Percentiles rank a stretch among this genome's conserved stretches.
Conservation (phyloP, 768 basidiomycete genomes). For the Pleurotus citrinopileatus region DNA sequence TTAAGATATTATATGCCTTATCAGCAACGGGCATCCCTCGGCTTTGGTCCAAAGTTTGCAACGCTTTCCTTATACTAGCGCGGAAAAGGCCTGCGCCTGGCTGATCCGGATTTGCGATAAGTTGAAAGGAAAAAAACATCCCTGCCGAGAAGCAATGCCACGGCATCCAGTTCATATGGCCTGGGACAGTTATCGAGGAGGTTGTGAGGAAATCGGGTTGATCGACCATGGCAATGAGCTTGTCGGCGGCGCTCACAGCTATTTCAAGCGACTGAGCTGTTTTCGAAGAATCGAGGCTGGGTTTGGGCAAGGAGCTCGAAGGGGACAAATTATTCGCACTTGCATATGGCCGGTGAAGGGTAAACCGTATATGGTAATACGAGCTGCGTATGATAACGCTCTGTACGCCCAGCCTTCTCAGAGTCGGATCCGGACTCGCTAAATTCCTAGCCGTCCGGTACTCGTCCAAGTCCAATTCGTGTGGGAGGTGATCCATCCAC, state of each 20-base stretch:
- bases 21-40: conserved; percentile 68
- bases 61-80: conserved; percentile 68
- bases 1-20: conserved; percentile 70
- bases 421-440: conserved; percentile 55
- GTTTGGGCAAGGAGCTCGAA: conserved; percentile 22
- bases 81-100: conserved; percentile 77
- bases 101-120: conserved; percentile 77
- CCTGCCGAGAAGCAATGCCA: conserved; percentile 85
- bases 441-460: conserved; percentile 71
- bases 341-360: conserved; percentile 78
- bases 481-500: conserved; percentile 77
- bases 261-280: conserved; percentile 64
- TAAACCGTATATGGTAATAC: conserved; percentile 82
- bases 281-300: conserved; percentile 36
- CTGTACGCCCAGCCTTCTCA: conserved; percentile 72
- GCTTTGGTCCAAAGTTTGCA: conserved; percentile 61
- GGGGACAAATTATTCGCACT: conserved; percentile 30
- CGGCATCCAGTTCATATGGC: conserved; percentile 82
- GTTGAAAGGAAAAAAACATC: conserved; percentile 91
- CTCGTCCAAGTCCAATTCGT: conserved; percentile 75
- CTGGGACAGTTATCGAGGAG: conserved; percentile 67
- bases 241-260: conserved; percentile 74
- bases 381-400: conserved; percentile 77
- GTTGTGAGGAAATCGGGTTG: conserved; percentile 77
- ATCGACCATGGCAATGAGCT: conserved; percentile 73